These are phyloP conservation scores for Solanum chacoense DNA, from an alignment of 305 asterid genomes.

Conservation along the genomic window DNA sequence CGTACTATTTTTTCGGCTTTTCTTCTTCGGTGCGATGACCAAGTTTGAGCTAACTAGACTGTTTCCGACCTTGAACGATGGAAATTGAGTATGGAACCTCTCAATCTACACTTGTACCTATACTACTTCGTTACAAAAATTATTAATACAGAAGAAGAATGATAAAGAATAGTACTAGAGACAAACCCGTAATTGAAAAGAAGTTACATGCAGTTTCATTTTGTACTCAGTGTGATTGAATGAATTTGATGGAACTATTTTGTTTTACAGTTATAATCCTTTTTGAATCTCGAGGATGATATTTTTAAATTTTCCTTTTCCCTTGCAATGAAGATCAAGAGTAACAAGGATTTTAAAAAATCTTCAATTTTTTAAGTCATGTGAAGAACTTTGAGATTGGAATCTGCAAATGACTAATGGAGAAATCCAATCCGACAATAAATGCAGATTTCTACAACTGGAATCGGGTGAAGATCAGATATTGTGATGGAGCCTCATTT, in stretches of 20 bases:
- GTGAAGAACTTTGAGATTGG: background rate
- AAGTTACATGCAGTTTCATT: background rate
- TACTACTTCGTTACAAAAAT: background rate
- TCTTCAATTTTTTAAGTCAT: background rate
- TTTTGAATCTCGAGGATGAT: background rate
- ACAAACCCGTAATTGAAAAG: background rate
- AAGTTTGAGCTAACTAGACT: background rate
- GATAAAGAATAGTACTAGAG: background rate
- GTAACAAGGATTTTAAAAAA: background rate
- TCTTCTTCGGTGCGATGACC: background rate
- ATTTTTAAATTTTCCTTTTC: background rate
- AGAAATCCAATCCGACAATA: background rate
- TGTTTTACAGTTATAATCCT: background rate
- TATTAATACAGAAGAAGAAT: background rate
- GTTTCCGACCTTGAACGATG: background rate
- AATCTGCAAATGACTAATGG: background rate
- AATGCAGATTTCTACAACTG: slow-evolving; percentile 87
- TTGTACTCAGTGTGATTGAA: background rate
- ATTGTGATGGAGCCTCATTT: slow-evolving; percentile 95
- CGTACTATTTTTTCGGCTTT: background rate
- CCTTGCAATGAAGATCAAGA: background rate
- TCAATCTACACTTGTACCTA: background rate
- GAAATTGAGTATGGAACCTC: background rate
- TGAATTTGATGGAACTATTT: background rate
- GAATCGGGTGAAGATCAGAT: slow-evolving; percentile 93